Evolutionary conservation across 2,329 filamentous ascomycete species (phyloP), one percentile per base, ranked within the genome.

Genomic region (Venturiaceae sp.): DNA sequence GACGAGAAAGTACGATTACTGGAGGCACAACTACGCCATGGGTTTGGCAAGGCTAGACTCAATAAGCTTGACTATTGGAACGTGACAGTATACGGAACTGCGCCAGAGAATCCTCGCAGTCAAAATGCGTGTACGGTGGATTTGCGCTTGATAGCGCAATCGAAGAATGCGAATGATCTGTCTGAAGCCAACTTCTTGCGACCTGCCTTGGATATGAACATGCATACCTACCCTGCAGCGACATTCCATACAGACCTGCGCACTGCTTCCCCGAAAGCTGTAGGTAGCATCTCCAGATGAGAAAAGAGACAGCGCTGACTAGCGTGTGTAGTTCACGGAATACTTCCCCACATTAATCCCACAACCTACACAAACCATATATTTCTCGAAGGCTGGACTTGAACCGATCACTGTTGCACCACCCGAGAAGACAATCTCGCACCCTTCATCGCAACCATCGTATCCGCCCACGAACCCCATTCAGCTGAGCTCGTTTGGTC

Each of bases 111-210:
- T 52, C 62, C 69, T 2, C 61, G 55, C 54, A 68, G 66, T 60
- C 69, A 71, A 58, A 67, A 69, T 52, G 63, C 65, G 7, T 66
- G 70, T 11, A 73, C 70, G 1, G 68, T 72, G 23, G 69, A 72
- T 62, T 63, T 73, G 55, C 66, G 71, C 30, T 63, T 68, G 55
- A 68, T 70, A 58, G 67, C 63, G 14, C 65, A 64, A 34, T 57
- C 62, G 16, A 59, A 52, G 8, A 66, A 37, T 54, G 60, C 0
- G 62, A 61, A 67, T 7, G 44, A 11, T 9, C 16, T 58, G 47
- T 13, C 46, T 9, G 14, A 59, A n/a, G 47, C 11, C 7, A 58
- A 11, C 53, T 41, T 58, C 13, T 7, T 58, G 7, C 39, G 46
- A 9, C 55, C 55, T n/a, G 57, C 66, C 14, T 62, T 69, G 13